A percentile compares a stretch with the other conserved stretches of the same genome.
phyloP scores from a whole-genome alignment of 129 eudicot species.

The Lactuca sativa region DNA sequence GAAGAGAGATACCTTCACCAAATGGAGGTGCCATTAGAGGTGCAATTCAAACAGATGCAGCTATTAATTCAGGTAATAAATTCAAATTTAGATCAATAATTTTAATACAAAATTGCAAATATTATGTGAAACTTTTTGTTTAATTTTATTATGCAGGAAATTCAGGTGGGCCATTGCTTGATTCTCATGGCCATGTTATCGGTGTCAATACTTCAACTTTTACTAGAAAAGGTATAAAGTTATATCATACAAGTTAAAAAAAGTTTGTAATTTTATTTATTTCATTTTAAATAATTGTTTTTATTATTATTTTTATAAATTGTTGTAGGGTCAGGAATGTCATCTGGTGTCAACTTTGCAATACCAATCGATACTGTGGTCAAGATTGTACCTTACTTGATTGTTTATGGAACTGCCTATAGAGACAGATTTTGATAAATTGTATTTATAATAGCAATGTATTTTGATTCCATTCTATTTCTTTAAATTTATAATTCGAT shows the following conservation, averaged over 20 bases:
- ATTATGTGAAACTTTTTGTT: background rate
- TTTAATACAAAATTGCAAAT: background rate
- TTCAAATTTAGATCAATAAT: background rate
- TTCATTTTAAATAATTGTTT: too few species aligned
- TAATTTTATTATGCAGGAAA: constrained; percentile 54
- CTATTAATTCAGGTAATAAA: constrained; percentile 78
- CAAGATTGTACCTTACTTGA: constrained; percentile 64
- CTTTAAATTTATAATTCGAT: too few species aligned
- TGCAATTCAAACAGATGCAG: constrained; percentile 99
- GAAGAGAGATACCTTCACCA: constrained; percentile 97
- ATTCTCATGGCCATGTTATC: constrained; percentile 90
- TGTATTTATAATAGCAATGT: background rate
- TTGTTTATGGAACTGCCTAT: constrained; percentile 89
- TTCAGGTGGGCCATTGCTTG: constrained; percentile 93
- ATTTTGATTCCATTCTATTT: too few species aligned
- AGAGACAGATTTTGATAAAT: constrained; percentile 48
- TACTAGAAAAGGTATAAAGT: constrained; percentile 71
- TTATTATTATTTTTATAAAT: background rate
- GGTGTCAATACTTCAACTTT: constrained; percentile 97
- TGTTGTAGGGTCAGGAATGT: constrained; percentile 73
- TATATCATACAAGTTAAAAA: background rate
- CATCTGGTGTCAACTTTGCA: constrained; percentile 96
- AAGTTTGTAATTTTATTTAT: background rate
- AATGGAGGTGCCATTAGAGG: constrained; percentile 87
- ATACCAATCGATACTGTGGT: constrained; percentile 86